Evolutionary conservation across 2,329 filamentous ascomycete species (phyloP).

Genomic region (Orbilia quercus): DNA sequence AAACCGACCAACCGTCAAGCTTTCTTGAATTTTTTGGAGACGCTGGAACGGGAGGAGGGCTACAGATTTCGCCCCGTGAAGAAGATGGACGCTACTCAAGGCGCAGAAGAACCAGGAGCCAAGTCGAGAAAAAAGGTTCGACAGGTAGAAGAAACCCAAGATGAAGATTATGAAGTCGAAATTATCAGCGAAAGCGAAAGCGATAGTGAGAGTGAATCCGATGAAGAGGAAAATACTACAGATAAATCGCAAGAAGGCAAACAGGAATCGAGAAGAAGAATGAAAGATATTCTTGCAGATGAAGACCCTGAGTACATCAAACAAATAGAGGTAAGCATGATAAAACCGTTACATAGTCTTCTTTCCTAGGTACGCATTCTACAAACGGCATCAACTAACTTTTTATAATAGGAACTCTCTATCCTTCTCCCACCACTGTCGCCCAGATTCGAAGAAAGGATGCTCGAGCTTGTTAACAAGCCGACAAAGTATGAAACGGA

Average conservation of each 20-base stretch:
- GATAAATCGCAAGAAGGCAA: conserved; percentile 1
- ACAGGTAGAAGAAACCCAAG: not conserved
- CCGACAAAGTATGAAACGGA: not conserved
- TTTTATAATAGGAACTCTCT: conserved; percentile 4
- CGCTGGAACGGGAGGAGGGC: not conserved
- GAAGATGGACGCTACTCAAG: too few species aligned
- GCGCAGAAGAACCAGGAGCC: not conserved
- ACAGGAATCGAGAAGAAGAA: not conserved
- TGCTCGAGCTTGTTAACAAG: not conserved
- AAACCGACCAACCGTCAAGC: not conserved
- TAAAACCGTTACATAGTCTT: too few species aligned
- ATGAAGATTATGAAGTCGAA: conserved; percentile 7
- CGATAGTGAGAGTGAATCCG: conserved; percentile 4
- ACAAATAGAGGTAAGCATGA: not conserved
- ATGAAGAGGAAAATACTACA: not conserved
- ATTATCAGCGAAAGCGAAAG: not conserved
- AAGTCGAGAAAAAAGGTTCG: not conserved
- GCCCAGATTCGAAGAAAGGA: conserved; percentile 11
- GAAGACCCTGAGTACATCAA: conserved; percentile 15
- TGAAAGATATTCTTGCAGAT: not conserved
- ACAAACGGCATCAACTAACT: not conserved
- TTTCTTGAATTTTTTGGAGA: not conserved
- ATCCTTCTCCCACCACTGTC: conserved; percentile 6
- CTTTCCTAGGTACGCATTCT: not conserved
- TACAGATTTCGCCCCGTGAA: too few species aligned